phyloP scores from a whole-genome alignment of 306 rosid species.

The Urtica urens region DNA sequence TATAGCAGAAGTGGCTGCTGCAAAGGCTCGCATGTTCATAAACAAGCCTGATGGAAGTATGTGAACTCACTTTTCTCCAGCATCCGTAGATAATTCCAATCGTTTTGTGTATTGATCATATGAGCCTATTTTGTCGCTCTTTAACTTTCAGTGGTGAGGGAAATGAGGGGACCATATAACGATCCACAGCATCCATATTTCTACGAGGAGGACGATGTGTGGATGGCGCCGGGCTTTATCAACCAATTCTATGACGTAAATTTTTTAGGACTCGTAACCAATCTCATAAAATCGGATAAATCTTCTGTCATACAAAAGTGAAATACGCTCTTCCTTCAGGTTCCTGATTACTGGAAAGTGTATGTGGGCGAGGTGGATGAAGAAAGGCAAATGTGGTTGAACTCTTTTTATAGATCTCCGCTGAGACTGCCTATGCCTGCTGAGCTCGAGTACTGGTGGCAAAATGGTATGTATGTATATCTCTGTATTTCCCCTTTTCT shows the following conservation, averaged over 20 bases:
- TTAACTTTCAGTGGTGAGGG: conserved; percentile 64
- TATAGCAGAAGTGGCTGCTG: conserved; percentile 98
- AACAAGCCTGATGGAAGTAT: conserved; percentile 99
- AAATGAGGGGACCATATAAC: conserved; percentile 71
- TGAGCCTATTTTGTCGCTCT: background rate
- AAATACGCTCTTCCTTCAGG: too few species aligned
- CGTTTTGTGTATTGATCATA: too few species aligned
- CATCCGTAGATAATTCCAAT: too few species aligned
- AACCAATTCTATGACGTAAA: conserved; percentile 89
- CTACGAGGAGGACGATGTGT: conserved; percentile 82
- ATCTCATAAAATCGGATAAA: background rate
- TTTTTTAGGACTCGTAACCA: background rate
- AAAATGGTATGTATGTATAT: conserved; percentile 39
- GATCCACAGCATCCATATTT: conserved; percentile 97
- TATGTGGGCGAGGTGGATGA: conserved; percentile 77
- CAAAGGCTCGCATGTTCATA: conserved; percentile 94
- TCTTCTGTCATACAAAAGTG: conserved; percentile 18
- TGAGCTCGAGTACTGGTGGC: conserved; percentile 94
- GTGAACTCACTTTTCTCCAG: too few species aligned
- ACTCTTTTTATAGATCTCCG: conserved; percentile 89
- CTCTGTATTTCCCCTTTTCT: background rate
- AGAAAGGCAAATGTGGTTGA: conserved; percentile 97
- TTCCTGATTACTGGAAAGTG: conserved; percentile 84
- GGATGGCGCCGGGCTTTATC: conserved; percentile 99
- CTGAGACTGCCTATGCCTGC: conserved; percentile 94